Conservation (phyloP, 2,329 filamentous ascomycete species). For the Furcasterigmium furcatum region DNA sequence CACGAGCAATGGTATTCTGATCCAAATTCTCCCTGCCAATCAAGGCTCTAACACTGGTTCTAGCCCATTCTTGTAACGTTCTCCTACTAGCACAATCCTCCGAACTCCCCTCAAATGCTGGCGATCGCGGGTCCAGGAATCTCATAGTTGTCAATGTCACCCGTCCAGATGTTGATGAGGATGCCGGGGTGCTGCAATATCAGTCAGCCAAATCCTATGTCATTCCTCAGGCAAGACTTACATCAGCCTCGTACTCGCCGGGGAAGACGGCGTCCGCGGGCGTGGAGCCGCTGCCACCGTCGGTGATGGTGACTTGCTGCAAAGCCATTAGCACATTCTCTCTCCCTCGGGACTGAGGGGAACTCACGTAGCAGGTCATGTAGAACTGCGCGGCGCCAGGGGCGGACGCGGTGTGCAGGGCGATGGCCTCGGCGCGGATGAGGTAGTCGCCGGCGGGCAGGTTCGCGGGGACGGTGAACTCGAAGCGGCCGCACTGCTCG, state of each 20-base stretch:
- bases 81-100: no score
- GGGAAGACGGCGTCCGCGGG: slow-evolving; percentile 15
- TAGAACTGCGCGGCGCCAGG: slow-evolving; percentile 15
- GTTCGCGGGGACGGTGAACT: slow-evolving; percentile 25
- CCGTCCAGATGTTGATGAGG: slow-evolving; percentile 2
- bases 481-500: slow-evolving; percentile 2
- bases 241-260: slow-evolving; percentile 7
- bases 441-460: slow-evolving; percentile 40
- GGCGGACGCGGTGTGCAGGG: slow-evolving; percentile 32
- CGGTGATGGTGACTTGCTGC: slow-evolving; percentile 18
- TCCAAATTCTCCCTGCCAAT: no score
- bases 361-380: slow-evolving; percentile 8
- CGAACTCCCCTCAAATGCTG: neutral
- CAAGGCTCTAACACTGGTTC: no score
- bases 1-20: no score
- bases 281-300: slow-evolving; percentile 15
- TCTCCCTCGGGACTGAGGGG: neutral
- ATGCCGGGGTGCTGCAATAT: slow-evolving; percentile 1
- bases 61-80: no score
- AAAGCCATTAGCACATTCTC: neutral
- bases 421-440: slow-evolving; percentile 40
- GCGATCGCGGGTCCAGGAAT: slow-evolving; percentile 10
- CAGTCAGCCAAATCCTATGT: neutral
- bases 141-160: slow-evolving; percentile 8
- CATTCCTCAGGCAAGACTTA: no score